phyloP scores from a whole-genome alignment of 495 filamentous ascomycete genomes.

The Aspergillus conjunctus region DNA sequence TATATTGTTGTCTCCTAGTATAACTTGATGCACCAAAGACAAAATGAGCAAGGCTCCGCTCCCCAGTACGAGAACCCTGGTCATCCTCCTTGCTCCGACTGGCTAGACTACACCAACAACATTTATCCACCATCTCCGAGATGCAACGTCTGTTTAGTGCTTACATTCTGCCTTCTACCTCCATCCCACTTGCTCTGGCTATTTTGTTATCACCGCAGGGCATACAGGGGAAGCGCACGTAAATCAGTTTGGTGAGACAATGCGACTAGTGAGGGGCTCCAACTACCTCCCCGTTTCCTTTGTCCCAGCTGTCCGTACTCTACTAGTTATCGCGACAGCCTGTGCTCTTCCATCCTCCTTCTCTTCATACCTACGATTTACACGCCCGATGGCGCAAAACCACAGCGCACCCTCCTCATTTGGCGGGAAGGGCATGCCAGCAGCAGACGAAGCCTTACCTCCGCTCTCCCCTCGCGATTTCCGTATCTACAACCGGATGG shows the following conservation, averaged over 20 bases:
- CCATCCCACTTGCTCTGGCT: no score
- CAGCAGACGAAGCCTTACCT: constrained; percentile 22
- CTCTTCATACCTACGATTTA: not conserved
- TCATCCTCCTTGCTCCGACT: not conserved
- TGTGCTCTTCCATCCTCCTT: not conserved
- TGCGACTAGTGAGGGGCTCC: not conserved
- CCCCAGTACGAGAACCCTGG: not conserved
- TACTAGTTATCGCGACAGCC: not conserved
- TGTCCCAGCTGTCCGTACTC: not conserved
- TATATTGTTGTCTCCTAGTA: not conserved
- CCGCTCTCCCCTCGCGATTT: constrained; percentile 60
- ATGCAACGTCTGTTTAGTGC: no score
- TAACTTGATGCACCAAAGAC: not conserved
- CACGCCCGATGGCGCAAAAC: not conserved
- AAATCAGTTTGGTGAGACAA: no score
- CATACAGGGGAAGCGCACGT: no score
- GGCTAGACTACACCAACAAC: not conserved
- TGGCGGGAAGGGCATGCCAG: no score
- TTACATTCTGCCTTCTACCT: no score
- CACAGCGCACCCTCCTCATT: not conserved
- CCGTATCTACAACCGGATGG: constrained; percentile 67
- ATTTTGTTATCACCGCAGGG: no score
- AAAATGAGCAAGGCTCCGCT: not conserved
- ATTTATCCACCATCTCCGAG: no score
- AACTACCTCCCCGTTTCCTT: not conserved